These are phyloP conservation scores for Actinomortierella ambigua DNA, from an alignment of 371 early-diverging fungal species.

Conservation along the genomic window DNA sequence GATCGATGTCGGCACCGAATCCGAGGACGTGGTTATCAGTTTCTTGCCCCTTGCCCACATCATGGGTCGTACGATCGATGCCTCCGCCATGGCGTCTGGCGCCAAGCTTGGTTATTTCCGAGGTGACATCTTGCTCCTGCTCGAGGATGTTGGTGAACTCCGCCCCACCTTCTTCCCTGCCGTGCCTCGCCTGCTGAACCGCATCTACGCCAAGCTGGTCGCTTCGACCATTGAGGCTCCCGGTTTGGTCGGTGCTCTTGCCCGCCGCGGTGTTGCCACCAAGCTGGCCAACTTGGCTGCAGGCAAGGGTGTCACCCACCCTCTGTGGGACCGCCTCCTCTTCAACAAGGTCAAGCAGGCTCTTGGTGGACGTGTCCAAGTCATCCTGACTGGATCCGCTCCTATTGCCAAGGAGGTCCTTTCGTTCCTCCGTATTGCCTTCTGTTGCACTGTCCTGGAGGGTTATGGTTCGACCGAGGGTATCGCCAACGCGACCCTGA, in stretches of 20 bases:
- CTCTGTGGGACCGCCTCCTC: conserved; percentile 88
- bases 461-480: conserved; percentile 96
- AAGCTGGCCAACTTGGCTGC: conserved; percentile 68
- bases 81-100: conserved; percentile 53
- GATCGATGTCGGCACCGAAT: conserved; percentile 51
- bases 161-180: conserved; percentile 86
- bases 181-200: conserved; percentile 94
- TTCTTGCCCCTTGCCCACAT: conserved; percentile 90
- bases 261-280: conserved; percentile 67
- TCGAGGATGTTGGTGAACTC: conserved; percentile 83
- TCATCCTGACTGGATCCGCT: conserved; percentile 89
- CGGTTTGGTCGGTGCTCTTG: conserved; percentile 64
- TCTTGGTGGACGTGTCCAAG: conserved; percentile 89
- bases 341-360: conserved; percentile 88
- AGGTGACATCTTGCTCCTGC: conserved; percentile 80
- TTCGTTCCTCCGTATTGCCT: conserved; percentile 88
- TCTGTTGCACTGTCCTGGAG: conserved; percentile 67
- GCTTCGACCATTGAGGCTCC: conserved; percentile 70
- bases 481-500: conserved; percentile 63
- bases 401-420: conserved; percentile 89
- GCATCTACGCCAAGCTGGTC: conserved; percentile 84
- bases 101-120: conserved; percentile 84
- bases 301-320: conserved; percentile 68
- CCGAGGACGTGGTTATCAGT: conserved; percentile 51
- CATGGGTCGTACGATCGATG: conserved; percentile 52